Base-by-base conservation (phyloP, 169 alveolate genomes). In the Eimeria falciformis region DNA sequence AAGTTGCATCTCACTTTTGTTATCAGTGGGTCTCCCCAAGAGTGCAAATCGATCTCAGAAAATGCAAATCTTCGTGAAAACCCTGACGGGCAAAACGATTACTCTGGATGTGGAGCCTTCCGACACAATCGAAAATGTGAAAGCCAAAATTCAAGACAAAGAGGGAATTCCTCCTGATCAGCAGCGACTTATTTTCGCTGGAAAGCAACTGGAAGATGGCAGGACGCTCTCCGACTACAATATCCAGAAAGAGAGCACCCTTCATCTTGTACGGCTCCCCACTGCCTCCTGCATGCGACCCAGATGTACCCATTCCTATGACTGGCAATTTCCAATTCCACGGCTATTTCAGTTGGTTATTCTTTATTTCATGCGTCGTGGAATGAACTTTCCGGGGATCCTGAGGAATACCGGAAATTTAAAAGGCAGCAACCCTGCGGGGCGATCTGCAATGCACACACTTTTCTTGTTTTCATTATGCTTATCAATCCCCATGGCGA, bases 171-270 rank as follows among this genome's bases (percentile, higher is more conserved):
- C 99, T 23, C 99, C 99, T 25, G 99, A 99, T 96, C 99, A 98
- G 96, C 99, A 99, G 95, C 98, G 99, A 94, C 96, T 99, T 92
- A 99, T 99, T 95, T 98, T 98, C 94, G 99, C 99, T 12, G 99
- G 99, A 88, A 98, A 98, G 96, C 99, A 98, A 95, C 95, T 99
- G 89, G 99, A 99, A 94, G 99, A 99, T 94, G 99, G 99, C 75
- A 96, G 99, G 91, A 98, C 99, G 40, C 96, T 99, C 78, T 97
- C 99, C 25, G 99, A 99, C 95, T 99, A 99, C 98, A 98, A 99
- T 95, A 98, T 99, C 94, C 99, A 97, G 96, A 98, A 98, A 96
- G 99, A 90, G 89, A 43, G 93, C 89, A 95, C 95, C 43, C 88
- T 95, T n/a, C 95, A 93, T 87, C 58, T 95, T 88, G 95, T 93